Base-by-base conservation (phyloP, 306 rosid genomes). In the Astragalus membranaceus region DNA sequence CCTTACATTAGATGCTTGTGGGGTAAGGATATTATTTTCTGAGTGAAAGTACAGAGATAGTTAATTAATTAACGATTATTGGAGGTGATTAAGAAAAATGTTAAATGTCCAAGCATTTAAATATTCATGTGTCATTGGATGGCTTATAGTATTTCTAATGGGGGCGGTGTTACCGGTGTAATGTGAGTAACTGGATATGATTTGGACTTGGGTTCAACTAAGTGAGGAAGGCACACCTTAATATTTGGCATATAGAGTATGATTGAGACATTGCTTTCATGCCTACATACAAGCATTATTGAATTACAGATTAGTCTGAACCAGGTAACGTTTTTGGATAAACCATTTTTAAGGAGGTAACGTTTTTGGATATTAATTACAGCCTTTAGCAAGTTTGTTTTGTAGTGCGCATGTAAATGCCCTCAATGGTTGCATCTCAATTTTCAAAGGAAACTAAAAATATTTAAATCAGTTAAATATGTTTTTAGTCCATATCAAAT, bases 191-290 rank as follows among this genome's bases (percentile, higher is more conserved):
- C 72, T 53, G 66, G 67, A 66, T 36, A 59, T 61, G 75, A 69
- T 15, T 33, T 20, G 53, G 23, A 70, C 81, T 14, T 26, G 67
- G 23, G 72, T 69, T 70, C 67, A 43, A 62, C 53, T 13, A 29
- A 33, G 44, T 10, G 29, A 70, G 67, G 77, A 64, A 64, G 77
- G 77, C 56, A 64, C 13, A 23, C 70, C 64, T 77, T 62, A 41
- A 39, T 20, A 0, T 20, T 20, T 20, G 23, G 23, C 23, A 20
- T 20, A 20, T 42, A 33, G 23, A 58, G 1, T 43, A 35, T 16
- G 41, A 16, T 29, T 74, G 10, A 26, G 47, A 46, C 72, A 51
- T 41, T 74, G 65, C 41, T 42, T 42, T 52, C 69, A 12, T 17
- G 2, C 46, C 67, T 3, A 8, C 37, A 41, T 3, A 8, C 37